Evolutionary conservation across 345 rosid species (phyloP), one percentile per base, ranked within the genome.

Genomic region (Atalantia buxifolia): DNA sequence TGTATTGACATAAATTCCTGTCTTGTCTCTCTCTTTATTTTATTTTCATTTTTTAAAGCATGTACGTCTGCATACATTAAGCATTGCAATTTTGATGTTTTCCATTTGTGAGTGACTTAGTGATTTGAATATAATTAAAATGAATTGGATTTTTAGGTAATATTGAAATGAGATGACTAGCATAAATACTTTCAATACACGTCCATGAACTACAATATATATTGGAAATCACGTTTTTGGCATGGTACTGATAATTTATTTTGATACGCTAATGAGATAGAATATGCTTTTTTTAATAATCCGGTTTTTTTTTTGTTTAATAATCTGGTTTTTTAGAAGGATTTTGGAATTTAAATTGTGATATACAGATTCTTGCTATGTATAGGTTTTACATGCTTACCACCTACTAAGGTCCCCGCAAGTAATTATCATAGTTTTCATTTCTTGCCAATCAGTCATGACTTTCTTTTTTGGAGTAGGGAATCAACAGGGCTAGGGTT

Each of bases 401-500:
- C 28, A 6, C 24, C 25, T 19, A 55, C 22, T n/a, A 3, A 30
- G 27, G 21, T 22, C 27, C 57, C 12, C 21, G 8, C 74, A 21
- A 60, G 60, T 9, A 60, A 40, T 22, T 57, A 40, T 57, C 24
- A 66, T 9, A 38, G 25, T 31, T 56, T 67, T 50, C 36, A 25
- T 66, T 72, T 25, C 74, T 80, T 12, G 35, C 35, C 72, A 81
- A 56, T 48, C 66, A 66, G 65, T 31, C 35, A 67, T 75, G 33
- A 61, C 45, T 75, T 71, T 81, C 71, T 75, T 36, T 71, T n/a
- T 82, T 79, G 38, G 77, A 40, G 65, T 75, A 96, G 99, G 99
- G 98, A 77, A 96, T 93, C 83, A 90, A 93, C 84, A 85, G 99
- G 85, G 85, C 78, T 67, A 87, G 99, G 84, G 94, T 93, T 86